These are phyloP conservation scores for Mycena alexandri DNA, from an alignment of 768 basidiomycete species.

Conservation along the genomic window DNA sequence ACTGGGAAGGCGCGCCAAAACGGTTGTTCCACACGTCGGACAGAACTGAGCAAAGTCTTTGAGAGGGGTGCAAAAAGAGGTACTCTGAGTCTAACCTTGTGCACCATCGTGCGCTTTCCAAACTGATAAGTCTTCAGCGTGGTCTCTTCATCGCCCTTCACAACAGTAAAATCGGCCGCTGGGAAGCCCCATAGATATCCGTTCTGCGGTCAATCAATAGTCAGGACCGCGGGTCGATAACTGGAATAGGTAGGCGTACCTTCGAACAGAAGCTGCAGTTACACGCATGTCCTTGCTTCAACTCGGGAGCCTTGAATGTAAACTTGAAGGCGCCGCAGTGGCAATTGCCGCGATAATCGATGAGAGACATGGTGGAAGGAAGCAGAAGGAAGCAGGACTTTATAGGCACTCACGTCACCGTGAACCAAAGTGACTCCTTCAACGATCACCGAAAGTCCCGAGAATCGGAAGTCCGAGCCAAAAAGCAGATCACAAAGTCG, in stretches of 20 bases:
- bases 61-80: too few relatives aligned
- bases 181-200: conserved; percentile 31
- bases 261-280: conserved; percentile 31
- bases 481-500: too few relatives aligned
- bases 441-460: too few relatives aligned
- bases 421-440: too few relatives aligned
- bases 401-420: too few relatives aligned
- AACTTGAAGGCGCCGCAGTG: conserved; percentile 36
- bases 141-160: conserved; percentile 30
- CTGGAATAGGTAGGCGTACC: neutral
- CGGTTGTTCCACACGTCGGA: conserved; percentile 29
- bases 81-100: conserved; percentile 20
- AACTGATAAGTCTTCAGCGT: conserved; percentile 31
- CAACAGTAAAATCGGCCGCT: conserved; percentile 5
- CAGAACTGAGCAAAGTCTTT: conserved; percentile 19
- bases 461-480: too few relatives aligned
- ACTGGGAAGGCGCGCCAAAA: conserved; percentile 13
- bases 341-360: conserved; percentile 34
- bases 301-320: conserved; percentile 21
- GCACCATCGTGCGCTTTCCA: conserved; percentile 16
- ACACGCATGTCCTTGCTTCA: conserved; percentile 12
- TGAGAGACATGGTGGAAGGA: neutral
- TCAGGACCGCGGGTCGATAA: neutral
- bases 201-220: conserved; percentile 5
- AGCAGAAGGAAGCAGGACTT: too few relatives aligned